These are phyloP conservation scores for Chamaecyparis obtusa DNA, from an alignment of 75 land plant species.

Conservation along the genomic window DNA sequence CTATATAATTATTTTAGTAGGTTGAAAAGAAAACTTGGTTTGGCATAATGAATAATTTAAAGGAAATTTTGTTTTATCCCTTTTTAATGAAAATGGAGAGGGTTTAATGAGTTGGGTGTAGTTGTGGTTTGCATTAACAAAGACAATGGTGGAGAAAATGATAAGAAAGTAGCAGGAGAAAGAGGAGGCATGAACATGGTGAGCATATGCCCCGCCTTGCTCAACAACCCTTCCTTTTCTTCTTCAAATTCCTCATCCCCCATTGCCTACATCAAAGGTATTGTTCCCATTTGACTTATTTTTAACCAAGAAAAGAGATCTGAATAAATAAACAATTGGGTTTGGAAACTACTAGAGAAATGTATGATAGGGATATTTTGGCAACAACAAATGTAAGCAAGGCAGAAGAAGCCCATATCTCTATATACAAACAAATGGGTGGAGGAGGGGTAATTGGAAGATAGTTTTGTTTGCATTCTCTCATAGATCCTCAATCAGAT, in stretches of 20 bases:
- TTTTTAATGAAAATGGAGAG: too few relatives aligned
- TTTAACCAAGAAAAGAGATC: too few relatives aligned
- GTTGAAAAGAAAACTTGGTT: too few relatives aligned
- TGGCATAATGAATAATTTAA: too few relatives aligned
- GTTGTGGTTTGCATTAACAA: too few relatives aligned
- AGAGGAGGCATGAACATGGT: conserved; percentile 29
- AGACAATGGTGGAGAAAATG: conserved; percentile 60
- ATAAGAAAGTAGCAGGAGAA: conserved; percentile 57
- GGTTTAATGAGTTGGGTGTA: too few relatives aligned
- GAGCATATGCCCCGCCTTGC: conserved; percentile 48
- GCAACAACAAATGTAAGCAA: conserved; percentile 46
- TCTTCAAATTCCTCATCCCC: conserved; percentile 28
- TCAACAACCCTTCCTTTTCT: conserved; percentile 47
- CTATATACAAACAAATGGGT: conserved; percentile 42
- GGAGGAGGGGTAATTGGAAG: conserved; percentile 38
- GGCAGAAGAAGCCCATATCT: conserved; percentile 56
- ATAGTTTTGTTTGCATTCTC: conserved; percentile 53
- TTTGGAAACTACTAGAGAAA: conserved; percentile 36
- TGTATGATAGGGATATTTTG: conserved; percentile 46
- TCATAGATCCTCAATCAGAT: too few relatives aligned
- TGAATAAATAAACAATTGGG: too few relatives aligned
- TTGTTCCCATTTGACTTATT: too few relatives aligned
- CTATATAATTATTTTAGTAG: too few relatives aligned
- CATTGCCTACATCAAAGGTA: conserved; percentile 72
- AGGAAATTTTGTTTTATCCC: too few relatives aligned